Evolutionary conservation across 1,284 basidiomycete genomes (phyloP), one percentile per base, ranked within the genome.

Genomic region (Malassezia furfur): DNA sequence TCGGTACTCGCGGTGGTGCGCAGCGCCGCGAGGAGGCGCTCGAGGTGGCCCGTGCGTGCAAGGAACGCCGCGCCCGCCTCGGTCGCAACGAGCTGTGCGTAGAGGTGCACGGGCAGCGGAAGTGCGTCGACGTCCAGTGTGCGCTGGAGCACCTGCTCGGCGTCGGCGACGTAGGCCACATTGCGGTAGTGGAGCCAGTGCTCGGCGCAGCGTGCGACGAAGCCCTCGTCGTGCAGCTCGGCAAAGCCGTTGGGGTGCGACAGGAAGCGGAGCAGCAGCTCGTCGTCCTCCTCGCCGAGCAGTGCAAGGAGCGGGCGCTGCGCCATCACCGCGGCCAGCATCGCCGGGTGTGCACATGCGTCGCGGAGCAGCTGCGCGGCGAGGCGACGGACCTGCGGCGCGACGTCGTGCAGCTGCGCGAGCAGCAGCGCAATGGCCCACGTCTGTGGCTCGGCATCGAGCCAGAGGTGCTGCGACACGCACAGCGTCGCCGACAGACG

Each of bases 61-160:
- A 99, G 78, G 12, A 93, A 84, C 68, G 87, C 85, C 74, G 91
- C 93, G 0, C 94, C 94, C 51, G 91, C 84, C 48, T 86, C 85
- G 1, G 94, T 98, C 75, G 96, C 96, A 41, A 89, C 86, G 79
- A 98, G 87, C 74, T 96, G 91, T 21, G 93, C 91, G 66, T 96
- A 94, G 76, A 99, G 96, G 74, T 99, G 93, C 4, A 87, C 84
- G 1, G 94, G 94, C 1, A 90, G 86, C 2, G 85, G 67, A 46
- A 81, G 65, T 48, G 86, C 58, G 54, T 80, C 22, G 1, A 9
- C 41, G 1, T 31, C 30, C n/a, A 22, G 14, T 2, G 34, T 9
- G n/a, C 14, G 17, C 9, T 10, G 7, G 21, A 93, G 80, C 68
- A 86, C 88, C 1, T 89, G 83, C 65, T 94, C 90, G 12, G 91